phyloP scores from a whole-genome alignment of 257 asterid species.

The Asclepias syriaca region DNA sequence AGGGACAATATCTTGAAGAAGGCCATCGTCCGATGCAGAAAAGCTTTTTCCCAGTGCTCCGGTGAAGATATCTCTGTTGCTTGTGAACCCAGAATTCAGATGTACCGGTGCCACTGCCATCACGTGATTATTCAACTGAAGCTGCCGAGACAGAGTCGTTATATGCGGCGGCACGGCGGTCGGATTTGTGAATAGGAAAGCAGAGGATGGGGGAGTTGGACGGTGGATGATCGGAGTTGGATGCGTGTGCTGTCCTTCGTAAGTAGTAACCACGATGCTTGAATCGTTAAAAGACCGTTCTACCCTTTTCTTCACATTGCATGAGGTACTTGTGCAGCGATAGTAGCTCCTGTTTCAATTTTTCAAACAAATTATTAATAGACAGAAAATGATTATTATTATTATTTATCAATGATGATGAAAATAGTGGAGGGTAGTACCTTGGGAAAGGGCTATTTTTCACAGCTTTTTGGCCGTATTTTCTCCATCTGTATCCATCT shows the following conservation, averaged over 20 bases:
- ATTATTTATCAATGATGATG: too few species aligned
- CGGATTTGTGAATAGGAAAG: conserved; percentile 6
- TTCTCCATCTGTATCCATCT: conserved; percentile 88
- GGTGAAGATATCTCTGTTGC: not conserved
- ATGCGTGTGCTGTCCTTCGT: conserved; percentile 79
- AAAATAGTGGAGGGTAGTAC: conserved; percentile 11
- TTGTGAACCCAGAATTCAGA: conserved; percentile 12
- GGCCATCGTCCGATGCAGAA: conserved; percentile 35
- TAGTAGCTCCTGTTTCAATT: conserved; percentile 57
- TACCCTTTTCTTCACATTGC: conserved; percentile 77
- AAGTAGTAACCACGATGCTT: conserved; percentile 57
- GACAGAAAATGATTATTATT: too few species aligned
- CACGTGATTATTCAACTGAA: conserved; percentile 5
- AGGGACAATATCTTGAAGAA: conserved; percentile 55
- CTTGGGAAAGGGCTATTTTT: conserved; percentile 84
- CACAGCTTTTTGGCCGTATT: conserved; percentile 87
- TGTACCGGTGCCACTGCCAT: conserved; percentile 16
- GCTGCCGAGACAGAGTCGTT: conserved; percentile 10
- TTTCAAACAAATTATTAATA: too few species aligned
- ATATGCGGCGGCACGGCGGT: conserved; percentile 1
- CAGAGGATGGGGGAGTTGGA: conserved; percentile 6
- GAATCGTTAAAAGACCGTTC: conserved; percentile 61
- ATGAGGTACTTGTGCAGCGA: conserved; percentile 64
- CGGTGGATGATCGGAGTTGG: conserved; percentile 46
- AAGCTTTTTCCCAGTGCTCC: conserved; percentile 22